Evolutionary conservation across 495 filamentous ascomycete species (phyloP), one percentile per base, ranked within the genome.

Genomic region (Hypoxylon cercidicola): DNA sequence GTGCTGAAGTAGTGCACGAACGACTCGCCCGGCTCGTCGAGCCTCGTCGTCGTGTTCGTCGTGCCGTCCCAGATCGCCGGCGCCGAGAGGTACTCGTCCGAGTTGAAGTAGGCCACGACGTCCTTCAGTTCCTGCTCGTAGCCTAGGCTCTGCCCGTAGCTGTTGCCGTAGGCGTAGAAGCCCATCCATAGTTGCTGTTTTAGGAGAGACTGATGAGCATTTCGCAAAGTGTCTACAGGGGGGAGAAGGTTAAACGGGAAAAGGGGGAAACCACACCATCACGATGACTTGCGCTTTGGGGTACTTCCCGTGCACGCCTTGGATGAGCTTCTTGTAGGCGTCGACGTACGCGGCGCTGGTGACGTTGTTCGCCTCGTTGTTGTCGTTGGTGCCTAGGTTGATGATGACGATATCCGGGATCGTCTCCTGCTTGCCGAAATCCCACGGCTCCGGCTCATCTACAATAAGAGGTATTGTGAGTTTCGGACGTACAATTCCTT

Each of bases 1-100:
- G 87, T 89, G 69, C 88, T 85, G 72, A 90, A 90, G 64, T 87
- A 87, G 73, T 89, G 84, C 23, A 91, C 87, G 53, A 87, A 90
- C 0, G 83, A 79, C 35, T 78, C 70, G 12, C 70, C 66, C 11
- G 69, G 69, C 46, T 62, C 70, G 50, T 75, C 72, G 1, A 72
- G 74, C 6, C 44, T 73, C 20, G 70, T 75, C 11, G 68, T 78
- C 48, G 73, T 75, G 63, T 79, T 79, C 16, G 71, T 80, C 23
- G 76, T 70, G 16, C 73, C 78, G 58, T 83, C 77, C 68, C 79
- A 83, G 16, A 78, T 66, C 25, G 70, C 56, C 1, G 77, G 77
- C 46, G 81, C 75, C 7, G 50, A 60, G 16, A 83, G 76, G 60
- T 83, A 84, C 30, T 65, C 68, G 4, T 75, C 68, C 12, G 78